Evolutionary conservation across 176 grass and related monocot species (phyloP).

Genomic region (Poa annua): DNA sequence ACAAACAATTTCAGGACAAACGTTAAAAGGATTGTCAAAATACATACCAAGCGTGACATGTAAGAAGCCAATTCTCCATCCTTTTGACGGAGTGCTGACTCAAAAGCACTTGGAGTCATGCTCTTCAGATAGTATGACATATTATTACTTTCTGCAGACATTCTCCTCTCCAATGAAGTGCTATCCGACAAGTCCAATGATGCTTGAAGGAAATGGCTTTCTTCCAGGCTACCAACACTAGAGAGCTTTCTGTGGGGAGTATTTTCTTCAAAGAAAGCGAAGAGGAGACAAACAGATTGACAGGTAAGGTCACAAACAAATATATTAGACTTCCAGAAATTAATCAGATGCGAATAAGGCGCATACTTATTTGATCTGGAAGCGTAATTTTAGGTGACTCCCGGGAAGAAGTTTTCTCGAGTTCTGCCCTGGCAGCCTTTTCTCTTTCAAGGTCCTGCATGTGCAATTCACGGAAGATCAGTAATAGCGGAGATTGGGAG

Average conservation of each 20-base stretch:
- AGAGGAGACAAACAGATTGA: constrained; percentile 33
- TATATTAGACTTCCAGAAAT: constrained; percentile 4
- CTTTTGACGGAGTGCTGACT: constrained; percentile 91
- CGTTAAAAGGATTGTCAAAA: background rate
- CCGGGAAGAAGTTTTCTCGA: constrained; percentile 72
- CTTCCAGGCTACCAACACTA: constrained; percentile 77
- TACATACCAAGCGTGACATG: constrained; percentile 91
- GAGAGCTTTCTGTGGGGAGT: constrained; percentile 71
- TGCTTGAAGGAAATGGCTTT: constrained; percentile 94
- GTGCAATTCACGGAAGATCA: constrained; percentile 13
- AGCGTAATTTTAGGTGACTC: constrained; percentile 64
- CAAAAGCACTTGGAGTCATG: constrained; percentile 99
- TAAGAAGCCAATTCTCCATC: constrained; percentile 97
- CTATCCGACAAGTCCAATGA: constrained; percentile 84
- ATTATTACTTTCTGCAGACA: constrained; percentile 79
- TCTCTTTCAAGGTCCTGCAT: constrained; percentile 92
- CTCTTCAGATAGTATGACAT: constrained; percentile 93
- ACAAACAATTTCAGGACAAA: too few relatives aligned
- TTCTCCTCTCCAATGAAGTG: constrained; percentile 79
- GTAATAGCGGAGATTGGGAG: constrained; percentile 1
- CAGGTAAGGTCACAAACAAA: constrained; percentile 32
- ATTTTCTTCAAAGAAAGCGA: constrained; percentile 61
- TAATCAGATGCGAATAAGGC: constrained; percentile 15
- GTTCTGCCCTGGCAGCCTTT: constrained; percentile 74
- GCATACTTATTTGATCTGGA: constrained; percentile 74